A percentile compares a stretch with the other conserved stretches of the same genome.
Evolutionary conservation across 179 eudicot genomes (phyloP).

Genomic region (Spergularia azorica): DNA sequence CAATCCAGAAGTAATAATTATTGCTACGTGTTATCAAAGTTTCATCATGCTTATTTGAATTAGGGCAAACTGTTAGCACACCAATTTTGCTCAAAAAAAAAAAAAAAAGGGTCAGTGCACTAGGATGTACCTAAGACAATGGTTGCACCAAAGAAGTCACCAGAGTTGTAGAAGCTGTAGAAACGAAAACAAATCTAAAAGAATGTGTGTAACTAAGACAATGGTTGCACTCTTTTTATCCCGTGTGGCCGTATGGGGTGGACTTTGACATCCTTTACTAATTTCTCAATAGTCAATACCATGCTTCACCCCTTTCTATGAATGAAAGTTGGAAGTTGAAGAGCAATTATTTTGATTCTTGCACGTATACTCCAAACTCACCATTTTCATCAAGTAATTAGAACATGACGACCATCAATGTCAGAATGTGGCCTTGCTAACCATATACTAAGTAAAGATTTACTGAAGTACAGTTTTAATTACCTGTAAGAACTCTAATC

Average conservation of each 20-base stretch:
- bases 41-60: too few species aligned
- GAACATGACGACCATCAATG: neutral
- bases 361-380: too few species aligned
- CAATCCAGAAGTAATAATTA: too few species aligned
- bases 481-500: slow-evolving; percentile 73
- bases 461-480: neutral
- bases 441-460: slow-evolving; percentile 5
- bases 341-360: neutral
- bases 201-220: neutral
- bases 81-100: too few species aligned
- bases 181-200: neutral
- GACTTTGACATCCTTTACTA: neutral
- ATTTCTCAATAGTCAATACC: neutral
- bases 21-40: too few species aligned
- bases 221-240: neutral
- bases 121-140: neutral
- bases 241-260: too few species aligned
- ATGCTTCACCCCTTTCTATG: neutral
- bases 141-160: neutral
- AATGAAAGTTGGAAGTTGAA: neutral
- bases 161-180: neutral
- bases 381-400: neutral
- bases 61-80: too few species aligned
- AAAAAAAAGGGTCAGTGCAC: too few species aligned
- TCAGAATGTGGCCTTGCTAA: neutral